Evolutionary conservation across 2,329 filamentous ascomycete species (phyloP).

Genomic region (Ophiostoma populinum): DNA sequence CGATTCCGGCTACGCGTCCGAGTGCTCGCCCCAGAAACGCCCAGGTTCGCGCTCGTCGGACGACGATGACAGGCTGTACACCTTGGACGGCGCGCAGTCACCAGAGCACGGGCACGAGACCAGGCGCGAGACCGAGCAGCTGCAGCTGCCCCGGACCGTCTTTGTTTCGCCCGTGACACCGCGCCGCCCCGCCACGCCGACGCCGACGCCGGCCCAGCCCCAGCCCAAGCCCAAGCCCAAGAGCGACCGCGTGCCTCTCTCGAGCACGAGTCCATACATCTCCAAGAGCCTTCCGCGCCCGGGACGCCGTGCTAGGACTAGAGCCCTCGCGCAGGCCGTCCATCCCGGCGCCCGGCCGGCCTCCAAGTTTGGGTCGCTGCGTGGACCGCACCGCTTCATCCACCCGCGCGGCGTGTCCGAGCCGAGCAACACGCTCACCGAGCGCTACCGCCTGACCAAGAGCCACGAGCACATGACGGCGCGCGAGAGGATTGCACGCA

Average conservation of each 20-base stretch:
- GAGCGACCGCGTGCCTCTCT: too few relatives aligned
- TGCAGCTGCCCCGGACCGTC: neutral
- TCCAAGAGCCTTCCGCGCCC: too few relatives aligned
- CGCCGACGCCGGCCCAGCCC: too few relatives aligned
- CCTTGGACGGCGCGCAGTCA: neutral
- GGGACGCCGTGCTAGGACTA: too few relatives aligned
- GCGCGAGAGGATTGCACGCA: constrained; percentile 27
- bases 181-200: too few relatives aligned
- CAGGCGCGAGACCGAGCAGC: neutral
- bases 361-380: constrained; percentile 11
- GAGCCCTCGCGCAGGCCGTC: too few relatives aligned
- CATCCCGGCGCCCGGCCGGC: neutral
- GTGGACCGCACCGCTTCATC: constrained; percentile 31
- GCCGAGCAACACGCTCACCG: constrained; percentile 17
- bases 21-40: neutral
- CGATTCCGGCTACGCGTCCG: neutral
- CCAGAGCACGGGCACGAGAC: too few relatives aligned
- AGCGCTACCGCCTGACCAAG: constrained; percentile 31
- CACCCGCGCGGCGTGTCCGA: constrained; percentile 20
- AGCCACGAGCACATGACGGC: constrained; percentile 23
- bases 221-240: too few relatives aligned
- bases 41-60: neutral
- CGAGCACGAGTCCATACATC: too few relatives aligned
- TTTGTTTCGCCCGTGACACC: neutral
- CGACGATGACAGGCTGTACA: constrained; percentile 1